Conservation (phyloP, 768 basidiomycete species). For the Chalciporus sphaerocephalus region DNA sequence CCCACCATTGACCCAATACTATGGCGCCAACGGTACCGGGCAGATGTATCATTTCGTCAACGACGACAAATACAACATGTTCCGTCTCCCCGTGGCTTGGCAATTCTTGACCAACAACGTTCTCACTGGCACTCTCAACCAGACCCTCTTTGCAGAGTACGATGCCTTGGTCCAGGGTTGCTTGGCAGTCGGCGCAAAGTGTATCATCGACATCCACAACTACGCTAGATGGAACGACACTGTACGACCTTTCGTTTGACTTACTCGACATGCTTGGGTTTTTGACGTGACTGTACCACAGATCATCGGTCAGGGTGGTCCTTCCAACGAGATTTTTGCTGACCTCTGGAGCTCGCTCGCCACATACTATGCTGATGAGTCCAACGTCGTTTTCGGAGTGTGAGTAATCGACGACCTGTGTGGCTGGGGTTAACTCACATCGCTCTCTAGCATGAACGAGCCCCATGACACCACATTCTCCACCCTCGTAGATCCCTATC, state of each 20-base stretch:
- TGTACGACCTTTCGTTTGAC: conserved; percentile 16
- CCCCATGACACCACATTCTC: conserved; percentile 7
- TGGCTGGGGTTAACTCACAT: background rate
- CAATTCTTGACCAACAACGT: conserved; percentile 44
- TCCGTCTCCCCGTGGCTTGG: conserved; percentile 58
- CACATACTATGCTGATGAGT: background rate
- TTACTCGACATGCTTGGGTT: conserved; percentile 7
- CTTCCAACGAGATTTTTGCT: conserved; percentile 10
- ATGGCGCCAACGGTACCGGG: conserved; percentile 22
- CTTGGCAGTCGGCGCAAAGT: conserved; percentile 7
- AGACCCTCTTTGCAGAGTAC: conserved; percentile 6
- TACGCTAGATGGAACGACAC: conserved; percentile 15
- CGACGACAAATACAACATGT: conserved; percentile 48
- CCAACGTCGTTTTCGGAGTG: conserved; percentile 9
- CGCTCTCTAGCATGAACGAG: conserved; percentile 12
- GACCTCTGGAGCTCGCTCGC: conserved; percentile 10
- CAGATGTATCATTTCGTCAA: conserved; percentile 57
- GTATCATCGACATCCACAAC: conserved; percentile 14
- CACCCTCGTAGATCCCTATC: background rate
- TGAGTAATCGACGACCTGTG: background rate
- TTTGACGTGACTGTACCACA: conserved; percentile 7
- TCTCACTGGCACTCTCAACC: conserved; percentile 34
- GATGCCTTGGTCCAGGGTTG: conserved; percentile 9
- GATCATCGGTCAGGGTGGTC: conserved; percentile 15
- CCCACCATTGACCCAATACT: conserved; percentile 7